Conservation (phyloP, 148 eudicot genomes). For the Persicaria tinctoria region DNA sequence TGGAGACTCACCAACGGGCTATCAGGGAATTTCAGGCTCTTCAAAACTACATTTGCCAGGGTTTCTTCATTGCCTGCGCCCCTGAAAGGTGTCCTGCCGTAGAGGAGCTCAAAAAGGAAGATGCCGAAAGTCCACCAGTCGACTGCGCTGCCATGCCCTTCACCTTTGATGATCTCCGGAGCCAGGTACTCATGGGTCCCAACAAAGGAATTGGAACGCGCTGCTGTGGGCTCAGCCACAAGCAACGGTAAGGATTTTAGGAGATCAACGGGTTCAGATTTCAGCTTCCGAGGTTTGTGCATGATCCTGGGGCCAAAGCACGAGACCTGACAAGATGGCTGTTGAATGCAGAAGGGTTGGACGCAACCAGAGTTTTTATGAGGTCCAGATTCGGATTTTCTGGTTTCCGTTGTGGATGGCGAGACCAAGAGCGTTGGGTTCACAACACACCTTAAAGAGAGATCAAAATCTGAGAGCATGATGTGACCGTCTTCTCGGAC, state of each 20-base stretch:
- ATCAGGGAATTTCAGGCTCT: constrained; percentile 69
- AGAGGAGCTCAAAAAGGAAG: constrained; percentile 80
- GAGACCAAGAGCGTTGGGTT: constrained; percentile 70
- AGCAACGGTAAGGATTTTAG: constrained; percentile 60
- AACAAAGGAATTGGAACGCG: constrained; percentile 87
- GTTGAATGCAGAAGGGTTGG: constrained; percentile 73
- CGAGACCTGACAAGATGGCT: constrained; percentile 69
- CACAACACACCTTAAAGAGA: constrained; percentile 80
- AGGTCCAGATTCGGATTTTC: constrained; percentile 50
- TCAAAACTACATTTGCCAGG: constrained; percentile 68
- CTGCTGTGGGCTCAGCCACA: constrained; percentile 87
- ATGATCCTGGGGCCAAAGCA: constrained; percentile 67
- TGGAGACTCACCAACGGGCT: constrained; percentile 79
- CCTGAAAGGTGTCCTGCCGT: constrained; percentile 84
- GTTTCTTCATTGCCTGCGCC: constrained; percentile 92
- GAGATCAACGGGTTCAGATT: constrained; percentile 41
- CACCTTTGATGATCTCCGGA: constrained; percentile 87
- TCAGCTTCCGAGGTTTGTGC: constrained; percentile 39
- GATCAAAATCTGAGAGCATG: constrained; percentile 93
- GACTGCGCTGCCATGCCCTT: constrained; percentile 95
- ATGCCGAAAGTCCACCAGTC: constrained; percentile 98
- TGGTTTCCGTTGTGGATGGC: constrained; percentile 45
- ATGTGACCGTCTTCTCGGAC: constrained; percentile 96
- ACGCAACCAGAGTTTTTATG: constrained; percentile 63
- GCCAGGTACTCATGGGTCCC: constrained; percentile 98